Conservation (phyloP, 805 yeast species). For the Nakazawaea laoshanensis region DNA sequence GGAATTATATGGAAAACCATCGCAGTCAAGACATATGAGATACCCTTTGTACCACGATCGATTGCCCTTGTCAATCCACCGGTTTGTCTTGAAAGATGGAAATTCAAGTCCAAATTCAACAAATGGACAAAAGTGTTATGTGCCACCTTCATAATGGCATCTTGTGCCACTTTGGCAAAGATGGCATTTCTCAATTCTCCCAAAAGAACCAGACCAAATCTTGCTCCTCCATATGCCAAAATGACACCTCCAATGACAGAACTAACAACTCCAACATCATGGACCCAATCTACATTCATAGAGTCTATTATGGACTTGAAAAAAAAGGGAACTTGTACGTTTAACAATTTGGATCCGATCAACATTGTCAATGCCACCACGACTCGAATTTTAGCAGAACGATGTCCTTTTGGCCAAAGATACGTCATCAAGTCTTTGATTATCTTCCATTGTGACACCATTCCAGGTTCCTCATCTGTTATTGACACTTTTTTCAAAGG, state of each 20-base stretch:
- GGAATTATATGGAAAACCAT: constrained; percentile 98
- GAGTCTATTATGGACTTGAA: constrained; percentile 84
- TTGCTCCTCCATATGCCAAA: constrained; percentile 84
- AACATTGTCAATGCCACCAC: constrained; percentile 64
- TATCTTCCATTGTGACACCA: constrained; percentile 41
- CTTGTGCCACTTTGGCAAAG: constrained; percentile 92
- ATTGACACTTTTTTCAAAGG: background rate
- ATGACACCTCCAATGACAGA: constrained; percentile 60
- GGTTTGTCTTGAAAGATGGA: constrained; percentile 87
- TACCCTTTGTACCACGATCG: constrained; percentile 97
- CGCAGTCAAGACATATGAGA: constrained; percentile 83
- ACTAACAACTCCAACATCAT: constrained; percentile 53
- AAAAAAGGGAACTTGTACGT: constrained; percentile 93
- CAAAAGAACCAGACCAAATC: constrained; percentile 89
- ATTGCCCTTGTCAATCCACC: constrained; percentile 96
- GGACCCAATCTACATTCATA: constrained; percentile 86
- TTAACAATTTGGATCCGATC: constrained; percentile 73
- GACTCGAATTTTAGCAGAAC: constrained; percentile 65
- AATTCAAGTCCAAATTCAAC: constrained; percentile 75
- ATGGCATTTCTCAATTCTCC: constrained; percentile 95
- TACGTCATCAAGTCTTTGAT: constrained; percentile 57
- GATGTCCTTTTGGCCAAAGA: constrained; percentile 74
- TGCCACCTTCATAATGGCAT: constrained; percentile 87
- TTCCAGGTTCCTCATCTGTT: constrained; percentile 7
- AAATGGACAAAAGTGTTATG: constrained; percentile 79